These are phyloP conservation scores for Clavariopsis aquatica DNA, from an alignment of 495 filamentous ascomycete genomes.

Conservation along the genomic window DNA sequence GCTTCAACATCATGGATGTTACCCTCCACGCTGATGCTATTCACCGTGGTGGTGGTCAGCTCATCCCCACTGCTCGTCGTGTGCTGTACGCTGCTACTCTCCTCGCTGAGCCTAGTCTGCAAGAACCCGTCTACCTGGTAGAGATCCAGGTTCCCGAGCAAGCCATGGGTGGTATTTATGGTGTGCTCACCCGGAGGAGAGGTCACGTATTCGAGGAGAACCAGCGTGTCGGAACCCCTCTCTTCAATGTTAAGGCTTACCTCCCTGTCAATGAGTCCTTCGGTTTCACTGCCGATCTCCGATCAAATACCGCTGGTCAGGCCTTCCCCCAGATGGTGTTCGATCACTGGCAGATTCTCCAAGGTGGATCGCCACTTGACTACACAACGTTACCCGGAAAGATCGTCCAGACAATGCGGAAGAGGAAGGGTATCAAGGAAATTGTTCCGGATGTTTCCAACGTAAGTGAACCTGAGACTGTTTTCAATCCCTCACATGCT, in stretches of 20 bases:
- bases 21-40: conserved; percentile 99
- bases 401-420: conserved; percentile 85
- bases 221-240: conserved; percentile 96
- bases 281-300: conserved; percentile 98
- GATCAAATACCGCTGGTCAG: conserved; percentile 88
- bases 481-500: conserved; percentile 45
- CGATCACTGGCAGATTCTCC: conserved; percentile 95
- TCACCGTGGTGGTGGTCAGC: conserved; percentile 97
- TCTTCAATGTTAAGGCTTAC: conserved; percentile 99
- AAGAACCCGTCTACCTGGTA: conserved; percentile 97
- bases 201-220: conserved; percentile 99
- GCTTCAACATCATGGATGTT: conserved; percentile 99
- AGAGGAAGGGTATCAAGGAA: conserved; percentile 99
- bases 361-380: conserved; percentile 93
- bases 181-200: conserved; percentile 95
- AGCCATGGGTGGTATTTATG: conserved; percentile 99
- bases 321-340: conserved; percentile 99
- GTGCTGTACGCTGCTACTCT: conserved; percentile 91
- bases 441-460: conserved; percentile 86
- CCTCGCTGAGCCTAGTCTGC: conserved; percentile 83
- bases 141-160: conserved; percentile 98
- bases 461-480: conserved; percentile 63
- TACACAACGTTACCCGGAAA: conserved; percentile 78
- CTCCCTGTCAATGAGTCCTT: conserved; percentile 99
- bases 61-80: conserved; percentile 98